These are phyloP conservation scores for Lactarius hengduanensis DNA, from an alignment of 768 basidiomycete species.

Conservation along the genomic window DNA sequence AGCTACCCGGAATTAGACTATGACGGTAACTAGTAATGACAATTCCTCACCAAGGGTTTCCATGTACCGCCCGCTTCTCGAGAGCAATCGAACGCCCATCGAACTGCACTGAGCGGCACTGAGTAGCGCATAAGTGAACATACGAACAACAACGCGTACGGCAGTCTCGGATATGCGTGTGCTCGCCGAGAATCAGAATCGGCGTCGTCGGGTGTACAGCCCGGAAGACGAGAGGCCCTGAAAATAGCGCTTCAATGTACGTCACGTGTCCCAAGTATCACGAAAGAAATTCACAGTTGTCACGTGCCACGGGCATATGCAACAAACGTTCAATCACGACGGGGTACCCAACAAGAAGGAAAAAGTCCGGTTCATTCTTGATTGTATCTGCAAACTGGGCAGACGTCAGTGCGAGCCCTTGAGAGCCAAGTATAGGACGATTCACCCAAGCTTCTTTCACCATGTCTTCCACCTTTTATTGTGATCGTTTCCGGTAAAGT, in stretches of 20 bases:
- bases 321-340: no score
- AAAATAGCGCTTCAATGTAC: not conserved
- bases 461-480: constrained; percentile 69
- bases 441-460: constrained; percentile 75
- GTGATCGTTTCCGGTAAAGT: constrained; percentile 68
- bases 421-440: not conserved
- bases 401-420: constrained; percentile 21
- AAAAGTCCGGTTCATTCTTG: constrained; percentile 76
- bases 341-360: constrained; percentile 74
- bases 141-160: constrained; percentile 33
- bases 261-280: not conserved
- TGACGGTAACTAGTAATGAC: not conserved
- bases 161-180: constrained; percentile 81
- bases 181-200: constrained; percentile 82
- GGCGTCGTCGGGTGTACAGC: constrained; percentile 70
- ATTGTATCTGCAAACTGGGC: constrained; percentile 74
- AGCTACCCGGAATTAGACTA: constrained; percentile 34
- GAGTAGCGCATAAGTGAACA: not conserved
- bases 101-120: constrained; percentile 59
- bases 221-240: constrained; percentile 74
- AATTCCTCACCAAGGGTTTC: constrained; percentile 73
- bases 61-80: constrained; percentile 85
- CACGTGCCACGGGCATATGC: constrained; percentile 77
- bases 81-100: constrained; percentile 77
- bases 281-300: constrained; percentile 52